These are phyloP conservation scores for Vitis hybrid DNA, from an alignment of 177 flowering plant genomes.

Conservation along the genomic window DNA sequence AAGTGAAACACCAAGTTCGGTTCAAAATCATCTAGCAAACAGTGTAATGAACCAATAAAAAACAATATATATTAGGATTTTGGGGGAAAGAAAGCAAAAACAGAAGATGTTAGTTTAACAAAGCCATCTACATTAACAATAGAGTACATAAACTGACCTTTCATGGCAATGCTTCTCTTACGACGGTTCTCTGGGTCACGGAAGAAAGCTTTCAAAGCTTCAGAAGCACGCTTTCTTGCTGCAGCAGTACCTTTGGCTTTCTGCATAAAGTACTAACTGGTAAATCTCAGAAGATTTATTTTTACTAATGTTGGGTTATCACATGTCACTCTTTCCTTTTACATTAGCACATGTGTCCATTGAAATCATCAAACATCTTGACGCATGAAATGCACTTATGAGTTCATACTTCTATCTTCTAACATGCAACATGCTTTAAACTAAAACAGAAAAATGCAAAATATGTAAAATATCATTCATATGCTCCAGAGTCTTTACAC, in stretches of 20 bases:
- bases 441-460: too few species aligned
- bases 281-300: not conserved
- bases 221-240: constrained; percentile 85
- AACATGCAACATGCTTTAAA: not conserved
- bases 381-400: not conserved
- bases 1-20: too few species aligned
- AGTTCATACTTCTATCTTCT: not conserved
- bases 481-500: too few species aligned
- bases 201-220: constrained; percentile 73
- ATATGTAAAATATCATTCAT: too few species aligned
- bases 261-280: constrained; percentile 31
- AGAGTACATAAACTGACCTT: constrained; percentile 42
- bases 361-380: not conserved
- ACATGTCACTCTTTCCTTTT: not conserved
- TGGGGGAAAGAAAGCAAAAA: not conserved
- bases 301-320: not conserved
- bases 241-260: constrained; percentile 85
- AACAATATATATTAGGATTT: not conserved
- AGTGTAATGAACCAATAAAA: not conserved
- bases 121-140: not conserved
- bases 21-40: not conserved
- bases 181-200: constrained; percentile 82
- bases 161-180: constrained; percentile 85
- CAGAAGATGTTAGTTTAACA: not conserved
- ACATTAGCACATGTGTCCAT: not conserved